Evolutionary conservation across 1,284 basidiomycete species (phyloP), one percentile per base, ranked within the genome.

Genomic region (Melampsora larici-populina): DNA sequence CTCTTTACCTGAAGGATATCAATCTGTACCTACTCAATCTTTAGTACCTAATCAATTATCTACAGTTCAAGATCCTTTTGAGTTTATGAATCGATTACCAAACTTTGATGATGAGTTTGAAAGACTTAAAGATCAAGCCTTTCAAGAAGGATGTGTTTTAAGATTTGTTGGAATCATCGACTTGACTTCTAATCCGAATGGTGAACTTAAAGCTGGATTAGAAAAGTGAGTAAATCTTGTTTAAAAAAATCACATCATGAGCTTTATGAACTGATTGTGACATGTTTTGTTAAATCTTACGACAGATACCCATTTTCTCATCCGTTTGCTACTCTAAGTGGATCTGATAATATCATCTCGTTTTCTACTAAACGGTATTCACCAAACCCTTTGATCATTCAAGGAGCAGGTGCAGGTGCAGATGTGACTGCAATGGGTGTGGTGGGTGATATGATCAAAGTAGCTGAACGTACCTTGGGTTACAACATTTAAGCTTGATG

Each of bases 381-480:
- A 88, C 89, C 8, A 86, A 92, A 73, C 92, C 96, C 81, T 0
- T 86, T 99, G 79, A 92, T 97, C 79, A 88, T 99, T 29, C 96
- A 98, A 84, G 96, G 96, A 58, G 90, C 94, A 0, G 96, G 96
- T 15, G 96, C 97, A 0, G 96, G 96, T 26, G 94, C 94, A 1
- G 94, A 92, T 36, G 96, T 99, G 21, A 99, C 96, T 21, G 97
- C 96, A 0, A 98, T 98, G 94, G 96, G 96, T 29, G 94, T 98
- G 24, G 87, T 94, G 75, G 90, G 90, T 66, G 94, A 97, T 83
- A 82, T 84, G 68, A 81, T 86, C 80, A 83, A 83, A 79, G 83
- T 86, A 17, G 83, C 83, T 8, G 84, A 85, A 79, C 81, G 85
- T 55, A 78, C 84, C 83, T 40, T 84, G 84, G 81, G 72, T 49